Evolutionary conservation across 768 basidiomycete genomes (phyloP).

Genomic region (Holtermanniella nyarrowii): DNA sequence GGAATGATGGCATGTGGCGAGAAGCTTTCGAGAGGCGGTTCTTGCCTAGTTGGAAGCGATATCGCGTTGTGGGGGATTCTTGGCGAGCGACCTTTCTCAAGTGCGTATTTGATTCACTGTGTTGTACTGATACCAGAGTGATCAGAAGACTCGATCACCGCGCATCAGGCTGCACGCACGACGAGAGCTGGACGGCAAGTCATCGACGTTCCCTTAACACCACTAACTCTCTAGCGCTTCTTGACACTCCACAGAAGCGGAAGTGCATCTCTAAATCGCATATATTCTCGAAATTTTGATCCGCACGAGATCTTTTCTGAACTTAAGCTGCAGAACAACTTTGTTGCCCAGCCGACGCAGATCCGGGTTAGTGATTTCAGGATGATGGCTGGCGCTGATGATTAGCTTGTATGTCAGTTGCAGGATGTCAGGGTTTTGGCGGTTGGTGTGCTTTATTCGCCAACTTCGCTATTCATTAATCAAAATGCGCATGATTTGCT

Average conservation of each 20-base stretch:
- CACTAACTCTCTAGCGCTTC: slow-evolving; percentile 17
- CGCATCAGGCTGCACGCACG: slow-evolving; percentile 31
- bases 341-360: slow-evolving; percentile 23
- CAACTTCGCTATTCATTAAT: slow-evolving; percentile 33
- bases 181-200: slow-evolving; percentile 38
- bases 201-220: not conserved
- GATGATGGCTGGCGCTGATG: not conserved
- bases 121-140: not conserved
- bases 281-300: slow-evolving; percentile 33
- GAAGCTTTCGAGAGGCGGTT: slow-evolving; percentile 32
- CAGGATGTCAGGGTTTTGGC: slow-evolving; percentile 34
- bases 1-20: slow-evolving; percentile 26
- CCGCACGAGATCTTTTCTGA: slow-evolving; percentile 36
- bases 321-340: slow-evolving; percentile 38
- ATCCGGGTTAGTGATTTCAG: slow-evolving; percentile 18
- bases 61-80: slow-evolving; percentile 21
- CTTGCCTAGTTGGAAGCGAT: slow-evolving; percentile 32
- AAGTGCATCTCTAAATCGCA: slow-evolving; percentile 32
- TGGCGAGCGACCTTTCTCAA: slow-evolving; percentile 34
- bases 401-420: slow-evolving; percentile 13
- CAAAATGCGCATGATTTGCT: slow-evolving; percentile 35
- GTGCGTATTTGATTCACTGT: slow-evolving; percentile 8
- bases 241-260: slow-evolving; percentile 36
- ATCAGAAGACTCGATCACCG: slow-evolving; percentile 33
- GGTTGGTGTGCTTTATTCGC: slow-evolving; percentile 23